These are phyloP conservation scores for Priceomyces castillae DNA, from an alignment of 805 yeast genomes.

Conservation along the genomic window DNA sequence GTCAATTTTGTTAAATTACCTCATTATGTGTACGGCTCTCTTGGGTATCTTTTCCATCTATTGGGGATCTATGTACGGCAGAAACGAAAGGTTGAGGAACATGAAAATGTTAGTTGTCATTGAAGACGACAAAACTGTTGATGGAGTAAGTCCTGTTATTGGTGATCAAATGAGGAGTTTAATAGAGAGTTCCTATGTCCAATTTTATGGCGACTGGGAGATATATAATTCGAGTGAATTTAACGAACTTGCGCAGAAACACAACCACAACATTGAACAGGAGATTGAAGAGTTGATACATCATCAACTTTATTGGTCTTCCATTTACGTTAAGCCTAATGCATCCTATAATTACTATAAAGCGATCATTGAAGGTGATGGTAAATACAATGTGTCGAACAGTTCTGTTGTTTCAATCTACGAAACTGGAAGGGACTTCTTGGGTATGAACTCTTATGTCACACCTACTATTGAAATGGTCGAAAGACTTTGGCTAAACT, in stretches of 20 bases:
- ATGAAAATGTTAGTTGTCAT: conserved; percentile 36
- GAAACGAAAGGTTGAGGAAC: conserved; percentile 28
- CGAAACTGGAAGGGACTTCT: conserved; percentile 65
- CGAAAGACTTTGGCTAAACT: conserved; percentile 29
- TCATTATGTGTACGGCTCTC: conserved; percentile 32
- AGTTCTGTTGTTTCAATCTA: conserved; percentile 41
- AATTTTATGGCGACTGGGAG: conserved; percentile 36
- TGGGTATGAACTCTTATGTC: conserved; percentile 42
- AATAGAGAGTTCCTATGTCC: conserved; percentile 22
- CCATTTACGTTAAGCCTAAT: conserved; percentile 50
- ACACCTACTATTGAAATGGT: conserved; percentile 41
- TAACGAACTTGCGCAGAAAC: conserved; percentile 23
- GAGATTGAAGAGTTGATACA: conserved; percentile 46
- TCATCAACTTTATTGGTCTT: conserved; percentile 61
- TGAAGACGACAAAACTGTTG: conserved; percentile 28
- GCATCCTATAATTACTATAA: conserved; percentile 40
- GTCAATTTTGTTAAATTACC: conserved; percentile 20
- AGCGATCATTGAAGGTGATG: conserved; percentile 39
- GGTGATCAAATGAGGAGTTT: conserved; percentile 44
- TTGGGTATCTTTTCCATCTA: conserved; percentile 36
- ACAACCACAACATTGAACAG: conserved; percentile 27
- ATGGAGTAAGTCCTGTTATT: conserved; percentile 39
- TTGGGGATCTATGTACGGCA: conserved; percentile 39
- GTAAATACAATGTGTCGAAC: conserved; percentile 25
- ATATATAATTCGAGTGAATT: conserved; percentile 29